phyloP scores from a whole-genome alignment of 2,329 filamentous ascomycete genomes.

The Fusarium newnesense region DNA sequence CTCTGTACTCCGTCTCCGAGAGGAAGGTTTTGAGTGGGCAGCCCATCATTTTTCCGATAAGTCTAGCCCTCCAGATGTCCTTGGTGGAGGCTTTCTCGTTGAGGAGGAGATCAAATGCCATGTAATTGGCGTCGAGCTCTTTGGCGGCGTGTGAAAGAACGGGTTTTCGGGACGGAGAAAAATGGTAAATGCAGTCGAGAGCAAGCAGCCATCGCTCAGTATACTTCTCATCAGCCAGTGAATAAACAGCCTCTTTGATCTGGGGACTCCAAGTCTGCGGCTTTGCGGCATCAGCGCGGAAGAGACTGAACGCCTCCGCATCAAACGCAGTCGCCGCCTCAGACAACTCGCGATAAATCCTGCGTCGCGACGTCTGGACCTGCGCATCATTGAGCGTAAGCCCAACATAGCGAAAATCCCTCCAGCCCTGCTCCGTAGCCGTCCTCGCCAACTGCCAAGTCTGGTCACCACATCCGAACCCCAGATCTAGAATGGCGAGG shows the following conservation, averaged over 20 bases:
- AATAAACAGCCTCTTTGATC: constrained; percentile 41
- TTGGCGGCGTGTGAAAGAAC: constrained; percentile 55
- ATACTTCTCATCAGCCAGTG: constrained; percentile 39
- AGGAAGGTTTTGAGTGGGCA: constrained; percentile 62
- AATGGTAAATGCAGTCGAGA: constrained; percentile 68
- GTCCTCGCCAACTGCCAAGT: constrained; percentile 56
- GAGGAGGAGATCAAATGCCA: constrained; percentile 66
- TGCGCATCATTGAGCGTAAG: constrained; percentile 62
- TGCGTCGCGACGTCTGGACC: constrained; percentile 50
- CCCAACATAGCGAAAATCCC: constrained; percentile 59
- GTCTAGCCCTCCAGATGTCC: constrained; percentile 50
- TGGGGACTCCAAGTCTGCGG: constrained; percentile 54
- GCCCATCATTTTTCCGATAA: constrained; percentile 58
- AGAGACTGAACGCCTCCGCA: constrained; percentile 50
- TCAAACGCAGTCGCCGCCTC: not conserved
- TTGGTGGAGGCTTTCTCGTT: constrained; percentile 43
- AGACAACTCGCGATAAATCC: constrained; percentile 41
- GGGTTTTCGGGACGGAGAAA: constrained; percentile 60
- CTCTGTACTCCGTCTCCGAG: constrained; percentile 56
- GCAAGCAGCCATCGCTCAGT: constrained; percentile 62
- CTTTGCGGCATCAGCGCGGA: constrained; percentile 60
- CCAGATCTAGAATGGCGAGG: constrained; percentile 61
- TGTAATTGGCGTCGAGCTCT: constrained; percentile 58
- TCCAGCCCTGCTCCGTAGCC: constrained; percentile 32
- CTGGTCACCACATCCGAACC: constrained; percentile 70